phyloP scores from a whole-genome alignment of 1,284 basidiomycete species.

The Cutaneotrichosporon dermatis region DNA sequence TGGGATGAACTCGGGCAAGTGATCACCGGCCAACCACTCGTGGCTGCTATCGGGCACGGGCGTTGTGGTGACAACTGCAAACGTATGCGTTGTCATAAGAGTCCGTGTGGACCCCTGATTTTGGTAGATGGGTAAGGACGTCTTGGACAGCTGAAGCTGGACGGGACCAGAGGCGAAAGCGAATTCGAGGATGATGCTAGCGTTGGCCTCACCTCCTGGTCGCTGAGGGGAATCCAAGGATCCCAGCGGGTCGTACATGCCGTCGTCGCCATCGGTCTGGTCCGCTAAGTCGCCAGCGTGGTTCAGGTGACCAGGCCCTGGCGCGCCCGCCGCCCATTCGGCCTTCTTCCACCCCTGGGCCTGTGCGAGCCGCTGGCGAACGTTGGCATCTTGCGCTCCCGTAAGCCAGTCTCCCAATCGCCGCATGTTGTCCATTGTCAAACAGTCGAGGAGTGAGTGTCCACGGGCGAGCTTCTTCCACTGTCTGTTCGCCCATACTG shows the following conservation, averaged over 20 bases:
- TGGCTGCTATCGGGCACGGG: slow-evolving; percentile 7
- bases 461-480: slow-evolving; percentile 29
- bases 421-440: slow-evolving; percentile 29
- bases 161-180: slow-evolving; percentile 18
- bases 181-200: slow-evolving; percentile 25
- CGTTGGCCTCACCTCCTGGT: not conserved
- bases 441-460: slow-evolving; percentile 26
- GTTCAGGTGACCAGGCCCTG: slow-evolving; percentile 13
- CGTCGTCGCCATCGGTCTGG: not conserved
- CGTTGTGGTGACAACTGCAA: slow-evolving; percentile 32
- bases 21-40: too few species aligned
- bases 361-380: slow-evolving; percentile 12
- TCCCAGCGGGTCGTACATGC: too few species aligned
- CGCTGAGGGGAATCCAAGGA: too few species aligned
- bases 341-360: slow-evolving; percentile 16
- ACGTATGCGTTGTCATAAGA: slow-evolving; percentile 25
- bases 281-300: slow-evolving; percentile 1
- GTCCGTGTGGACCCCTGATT: not conserved
- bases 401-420: slow-evolving; percentile 35
- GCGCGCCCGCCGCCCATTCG: not conserved
- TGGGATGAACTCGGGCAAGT: too few species aligned
- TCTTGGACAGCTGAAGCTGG: slow-evolving; percentile 34
- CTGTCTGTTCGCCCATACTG: slow-evolving; percentile 35
- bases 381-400: not conserved
- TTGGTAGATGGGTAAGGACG: slow-evolving; percentile 27